These are phyloP conservation scores for Lichtheimia hyalospora DNA, from an alignment of 371 early-diverging fungal species.

Conservation along the genomic window DNA sequence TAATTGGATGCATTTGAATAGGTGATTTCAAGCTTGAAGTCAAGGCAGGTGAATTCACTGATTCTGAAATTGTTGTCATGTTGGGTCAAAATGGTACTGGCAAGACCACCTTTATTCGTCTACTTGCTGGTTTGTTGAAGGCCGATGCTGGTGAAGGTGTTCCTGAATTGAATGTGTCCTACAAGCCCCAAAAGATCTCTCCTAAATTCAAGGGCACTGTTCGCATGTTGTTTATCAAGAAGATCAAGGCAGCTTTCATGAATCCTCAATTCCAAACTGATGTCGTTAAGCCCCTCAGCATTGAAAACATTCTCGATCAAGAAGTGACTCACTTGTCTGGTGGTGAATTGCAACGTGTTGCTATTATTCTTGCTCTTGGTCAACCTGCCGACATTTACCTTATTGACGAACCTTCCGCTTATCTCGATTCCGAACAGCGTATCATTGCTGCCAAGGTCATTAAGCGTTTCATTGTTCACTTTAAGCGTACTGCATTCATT, in stretches of 20 bases:
- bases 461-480: slow-evolving; percentile 97
- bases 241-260: slow-evolving; percentile 91
- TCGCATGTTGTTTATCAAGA: slow-evolving; percentile 92
- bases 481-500: slow-evolving; percentile 98
- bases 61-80: slow-evolving; percentile 99
- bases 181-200: slow-evolving; percentile 99
- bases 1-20: not conserved
- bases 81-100: slow-evolving; percentile 99
- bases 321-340: slow-evolving; percentile 94
- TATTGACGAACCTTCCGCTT: slow-evolving; percentile 99
- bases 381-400: slow-evolving; percentile 98
- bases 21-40: slow-evolving; percentile 87
- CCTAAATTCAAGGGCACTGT: slow-evolving; percentile 98
- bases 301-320: slow-evolving; percentile 95
- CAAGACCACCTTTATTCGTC: slow-evolving; percentile 97
- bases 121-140: slow-evolving; percentile 91
- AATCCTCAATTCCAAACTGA: slow-evolving; percentile 98
- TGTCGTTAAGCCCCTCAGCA: slow-evolving; percentile 95
- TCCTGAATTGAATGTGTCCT: slow-evolving; percentile 89
- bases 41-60: slow-evolving; percentile 88
- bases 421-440: slow-evolving; percentile 99
- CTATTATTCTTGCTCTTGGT: slow-evolving; percentile 95
- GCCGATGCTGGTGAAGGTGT: slow-evolving; percentile 83
- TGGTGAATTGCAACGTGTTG: slow-evolving; percentile 99
- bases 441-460: slow-evolving; percentile 99